These are phyloP conservation scores for Boletales sp. DNA, from an alignment of 768 basidiomycete species.

Conservation along the genomic window DNA sequence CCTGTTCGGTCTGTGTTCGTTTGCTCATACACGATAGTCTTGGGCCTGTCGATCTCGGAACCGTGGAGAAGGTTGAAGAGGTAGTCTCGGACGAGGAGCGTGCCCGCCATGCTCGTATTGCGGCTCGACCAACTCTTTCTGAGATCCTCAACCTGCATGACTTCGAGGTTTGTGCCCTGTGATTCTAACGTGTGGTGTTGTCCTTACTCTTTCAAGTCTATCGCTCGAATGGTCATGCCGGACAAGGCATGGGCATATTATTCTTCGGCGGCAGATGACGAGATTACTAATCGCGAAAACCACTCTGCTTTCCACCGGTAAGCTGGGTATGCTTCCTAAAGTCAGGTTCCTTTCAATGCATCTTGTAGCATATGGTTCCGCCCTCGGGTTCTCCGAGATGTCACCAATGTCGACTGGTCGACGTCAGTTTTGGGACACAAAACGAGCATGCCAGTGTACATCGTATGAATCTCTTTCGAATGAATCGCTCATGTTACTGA, in stretches of 20 bases:
- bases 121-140: constrained; percentile 64
- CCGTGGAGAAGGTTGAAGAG: constrained; percentile 60
- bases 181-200: neutral
- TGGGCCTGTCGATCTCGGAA: constrained; percentile 67
- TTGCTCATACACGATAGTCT: constrained; percentile 41
- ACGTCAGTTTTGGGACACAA: constrained; percentile 76
- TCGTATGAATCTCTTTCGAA: constrained; percentile 40
- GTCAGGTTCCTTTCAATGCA: neutral
- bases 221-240: constrained; percentile 77
- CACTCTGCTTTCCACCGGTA: constrained; percentile 89
- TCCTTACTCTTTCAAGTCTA: constrained; percentile 47
- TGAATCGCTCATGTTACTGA: constrained; percentile 1
- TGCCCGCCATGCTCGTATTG: constrained; percentile 57
- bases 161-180: constrained; percentile 63
- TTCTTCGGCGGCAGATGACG: constrained; percentile 94
- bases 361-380: constrained; percentile 80
- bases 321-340: neutral
- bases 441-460: constrained; percentile 76
- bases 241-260: constrained; percentile 97
- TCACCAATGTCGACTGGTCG: constrained; percentile 82
- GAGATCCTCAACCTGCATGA: constrained; percentile 91
- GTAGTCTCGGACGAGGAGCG: constrained; percentile 69
- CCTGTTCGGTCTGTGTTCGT: neutral
- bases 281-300: constrained; percentile 87
- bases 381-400: constrained; percentile 80